Evolutionary conservation across 257 asterid genomes (phyloP), one percentile per base, ranked within the genome.

Genomic region (Schizonepeta tenuifolia): DNA sequence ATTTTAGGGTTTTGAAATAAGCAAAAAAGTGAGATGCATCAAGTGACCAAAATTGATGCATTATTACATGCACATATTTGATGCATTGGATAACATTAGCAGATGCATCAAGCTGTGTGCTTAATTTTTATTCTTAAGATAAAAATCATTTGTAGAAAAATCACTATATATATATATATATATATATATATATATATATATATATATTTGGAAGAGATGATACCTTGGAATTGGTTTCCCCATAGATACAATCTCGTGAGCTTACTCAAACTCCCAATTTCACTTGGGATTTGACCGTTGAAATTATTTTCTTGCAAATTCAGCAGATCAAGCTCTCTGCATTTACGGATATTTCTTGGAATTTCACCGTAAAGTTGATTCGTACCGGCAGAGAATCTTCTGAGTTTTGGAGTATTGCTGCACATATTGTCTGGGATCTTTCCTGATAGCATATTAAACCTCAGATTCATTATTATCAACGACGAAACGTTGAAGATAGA

Each of bases 301-400:
- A 65, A 65, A 26, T 44, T 0, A 13, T 65, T 65, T 0, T 0
- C 0, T 0, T 36, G 0, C 8, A 65, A 44, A 1, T 2, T 5
- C 57, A 65, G 8, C 0, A 7, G 0, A 43, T 7, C 24, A 2
- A 65, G n/a, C 15, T 70, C 51, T 12, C 59, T 61, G 59, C 89
- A 84, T 43, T 53, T 80, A 75, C 46, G 22, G 13, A 86, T 7
- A 65, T 41, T 65, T 10, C 68, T 5, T 7, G 89, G 86, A 61
- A 86, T 80, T 3, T 22, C 62, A 18, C 85, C 89, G 17, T 36
- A 10, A 38, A 73, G 38, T 24, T 73, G 17, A 4, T 65, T 64
- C 13, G 0, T 0, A 4, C 0, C 22, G 10, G 24, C 6, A 8
- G 9, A 0, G 33, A 73, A 7, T 6, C 0, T 0, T 12, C 13